phyloP scores from a whole-genome alignment of 495 filamentous ascomycete species.

The Oidiodendron maius region DNA sequence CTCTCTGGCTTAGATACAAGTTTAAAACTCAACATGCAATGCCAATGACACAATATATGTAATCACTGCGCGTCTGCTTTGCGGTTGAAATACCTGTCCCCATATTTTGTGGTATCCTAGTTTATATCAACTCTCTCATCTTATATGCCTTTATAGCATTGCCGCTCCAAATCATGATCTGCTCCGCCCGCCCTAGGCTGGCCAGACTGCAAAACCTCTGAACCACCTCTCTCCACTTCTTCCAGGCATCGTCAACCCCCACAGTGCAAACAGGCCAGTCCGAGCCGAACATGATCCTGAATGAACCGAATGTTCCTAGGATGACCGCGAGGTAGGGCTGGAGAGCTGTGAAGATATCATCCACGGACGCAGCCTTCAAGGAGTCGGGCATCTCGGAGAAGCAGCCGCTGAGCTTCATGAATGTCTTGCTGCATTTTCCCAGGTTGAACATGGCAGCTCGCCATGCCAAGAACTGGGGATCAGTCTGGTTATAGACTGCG shows the following conservation, averaged over 20 bases:
- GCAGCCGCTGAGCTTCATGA: constrained; percentile 83
- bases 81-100: too few species aligned
- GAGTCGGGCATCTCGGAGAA: constrained; percentile 61
- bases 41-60: too few species aligned
- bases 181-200: constrained; percentile 48
- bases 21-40: too few species aligned
- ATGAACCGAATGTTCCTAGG: constrained; percentile 60
- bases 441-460: constrained; percentile 50
- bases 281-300: constrained; percentile 79
- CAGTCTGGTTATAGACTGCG: constrained; percentile 37
- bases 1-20: too few species aligned
- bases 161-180: constrained; percentile 59
- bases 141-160: constrained; percentile 64
- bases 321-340: constrained; percentile 62
- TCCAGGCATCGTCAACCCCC: constrained; percentile 36
- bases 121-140: constrained; percentile 35
- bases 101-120: too few species aligned
- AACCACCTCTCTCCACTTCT: constrained; percentile 52
- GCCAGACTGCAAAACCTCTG: constrained; percentile 53
- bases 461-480: constrained; percentile 53
- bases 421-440: constrained; percentile 52
- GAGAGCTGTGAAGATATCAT: constrained; percentile 42
- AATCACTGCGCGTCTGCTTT: too few species aligned
- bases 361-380: constrained; percentile 29
- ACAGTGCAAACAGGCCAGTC: constrained; percentile 78